Conservation (phyloP, 306 rosid species). For the Citrullus mucosospermus region DNA sequence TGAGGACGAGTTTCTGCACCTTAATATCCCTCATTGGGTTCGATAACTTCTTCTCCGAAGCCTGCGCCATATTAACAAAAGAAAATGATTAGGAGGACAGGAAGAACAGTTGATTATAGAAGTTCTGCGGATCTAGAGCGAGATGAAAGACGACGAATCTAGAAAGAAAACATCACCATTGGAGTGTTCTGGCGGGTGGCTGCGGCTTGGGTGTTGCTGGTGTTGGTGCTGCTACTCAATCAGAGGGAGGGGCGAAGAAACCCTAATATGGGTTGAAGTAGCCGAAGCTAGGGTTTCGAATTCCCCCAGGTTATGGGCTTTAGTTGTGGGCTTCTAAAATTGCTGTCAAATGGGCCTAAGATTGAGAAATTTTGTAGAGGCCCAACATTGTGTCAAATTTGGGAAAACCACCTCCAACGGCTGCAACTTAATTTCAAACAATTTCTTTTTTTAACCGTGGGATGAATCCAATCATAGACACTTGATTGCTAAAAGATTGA, state of each 20-base stretch:
- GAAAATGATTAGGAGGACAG: background rate
- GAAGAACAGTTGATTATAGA: background rate
- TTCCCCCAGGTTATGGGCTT: background rate
- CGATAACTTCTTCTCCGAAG: constrained; percentile 17
- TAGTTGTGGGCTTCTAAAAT: background rate
- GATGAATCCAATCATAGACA: no score
- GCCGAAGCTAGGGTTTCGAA: constrained; percentile 1
- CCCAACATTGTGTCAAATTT: background rate
- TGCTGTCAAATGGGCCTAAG: background rate
- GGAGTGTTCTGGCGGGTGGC: background rate
- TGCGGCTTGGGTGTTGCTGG: background rate
- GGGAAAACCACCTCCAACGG: no score
- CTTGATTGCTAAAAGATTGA: no score
- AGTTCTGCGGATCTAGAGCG: background rate
- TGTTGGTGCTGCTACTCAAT: background rate
- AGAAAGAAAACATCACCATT: background rate
- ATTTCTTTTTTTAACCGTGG: no score
- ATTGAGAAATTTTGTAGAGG: background rate
- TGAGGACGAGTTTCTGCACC: constrained; percentile 16
- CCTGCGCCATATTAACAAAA: background rate
- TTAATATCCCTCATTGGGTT: constrained; percentile 17
- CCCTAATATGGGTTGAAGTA: constrained; percentile 1
- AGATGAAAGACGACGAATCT: background rate
- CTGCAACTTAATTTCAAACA: no score
- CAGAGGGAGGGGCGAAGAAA: background rate